Conservation (phyloP, 805 yeast genomes). For the Wickerhamomyces silvicola region DNA sequence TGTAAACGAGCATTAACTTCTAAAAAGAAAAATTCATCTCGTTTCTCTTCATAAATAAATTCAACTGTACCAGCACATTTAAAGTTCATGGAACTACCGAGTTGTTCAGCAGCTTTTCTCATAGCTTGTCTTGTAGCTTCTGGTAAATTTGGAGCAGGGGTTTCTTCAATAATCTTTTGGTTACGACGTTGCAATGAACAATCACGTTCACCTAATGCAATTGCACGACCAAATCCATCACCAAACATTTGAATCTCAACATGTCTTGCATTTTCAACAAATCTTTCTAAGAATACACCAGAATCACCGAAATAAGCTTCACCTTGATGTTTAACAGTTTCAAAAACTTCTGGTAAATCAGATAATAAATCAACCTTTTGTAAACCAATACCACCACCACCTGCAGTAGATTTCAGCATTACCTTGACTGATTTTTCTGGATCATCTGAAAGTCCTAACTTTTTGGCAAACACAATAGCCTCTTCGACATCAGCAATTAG, state of each 20-base stretch:
- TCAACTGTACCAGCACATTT: conserved; percentile 98
- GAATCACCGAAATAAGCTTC: conserved; percentile 88
- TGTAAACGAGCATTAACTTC: conserved; percentile 96
- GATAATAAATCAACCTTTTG: conserved; percentile 82
- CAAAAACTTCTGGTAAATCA: conserved; percentile 80
- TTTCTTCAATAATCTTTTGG: conserved; percentile 93
- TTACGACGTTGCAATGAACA: conserved; percentile 96
- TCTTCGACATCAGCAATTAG: conserved; percentile 65
- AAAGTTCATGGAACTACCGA: conserved; percentile 79
- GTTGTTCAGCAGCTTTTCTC: conserved; percentile 78
- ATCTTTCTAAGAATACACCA: conserved; percentile 91
- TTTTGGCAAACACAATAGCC: conserved; percentile 68
- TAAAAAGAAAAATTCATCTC: conserved; percentile 88
- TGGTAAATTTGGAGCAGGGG: conserved; percentile 95
- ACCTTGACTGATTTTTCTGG: conserved; percentile 60
- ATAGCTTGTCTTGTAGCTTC: conserved; percentile 65
- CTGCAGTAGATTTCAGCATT: conserved; percentile 97
- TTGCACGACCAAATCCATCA: conserved; percentile 89
- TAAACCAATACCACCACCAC: conserved; percentile 98
- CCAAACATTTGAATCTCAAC: conserved; percentile 96
- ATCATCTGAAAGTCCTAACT: conserved; percentile 39
- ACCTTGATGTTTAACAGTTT: conserved; percentile 92
- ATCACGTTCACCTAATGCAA: conserved; percentile 95
- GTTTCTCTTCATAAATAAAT: conserved; percentile 77
- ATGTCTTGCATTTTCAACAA: conserved; percentile 92